Evolutionary conservation across 305 asterid species (phyloP), one percentile per base, ranked within the genome.

Genomic region (Solanum hybrid): DNA sequence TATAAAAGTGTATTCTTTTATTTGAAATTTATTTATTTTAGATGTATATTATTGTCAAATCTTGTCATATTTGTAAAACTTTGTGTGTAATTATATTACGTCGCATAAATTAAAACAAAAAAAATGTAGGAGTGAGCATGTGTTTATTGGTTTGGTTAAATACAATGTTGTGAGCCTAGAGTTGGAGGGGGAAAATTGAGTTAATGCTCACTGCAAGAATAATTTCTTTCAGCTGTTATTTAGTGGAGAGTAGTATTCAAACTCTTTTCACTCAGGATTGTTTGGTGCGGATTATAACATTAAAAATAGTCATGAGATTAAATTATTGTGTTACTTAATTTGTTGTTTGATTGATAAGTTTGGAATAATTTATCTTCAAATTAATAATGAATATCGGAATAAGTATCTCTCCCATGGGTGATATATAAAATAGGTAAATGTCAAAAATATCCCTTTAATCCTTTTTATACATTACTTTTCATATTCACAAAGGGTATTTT

Each of bases 361-460:
- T 51, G 1, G 3, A 0, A 51, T 51, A 51, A 15, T 14, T 51
- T 15, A 51, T 51, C 0, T 51, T 0, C 0, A 51, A 1, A 51
- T 51, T 51, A 51, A 51, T 51, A 45, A 51, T 14, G 1, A 51
- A 2, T 14, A 51, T 0, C 7, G 22, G 1, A 14, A 51, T 1
- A 51, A 51, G 22, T 51, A 13, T 13, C 6, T 45, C 20, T 45
- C 2, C 7, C 20, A 3, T 31, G 32, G 32, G 4, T 31, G 32
- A 3, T 13, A 51, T 51, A 51, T 51, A 14, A 51, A 51, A 51
- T 51, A 51, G 7, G 3, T 14, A 51, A 45, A 15, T 51, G 22
- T 14, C 20, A 15, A 51, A 51, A 51, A 51, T 5, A 51, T 51
- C 22, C 8, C 8, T 14, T 51, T 51, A 51, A 51, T 1, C 22